Conservation (phyloP, 83 land plant genomes). For the Picea mariana region DNA sequence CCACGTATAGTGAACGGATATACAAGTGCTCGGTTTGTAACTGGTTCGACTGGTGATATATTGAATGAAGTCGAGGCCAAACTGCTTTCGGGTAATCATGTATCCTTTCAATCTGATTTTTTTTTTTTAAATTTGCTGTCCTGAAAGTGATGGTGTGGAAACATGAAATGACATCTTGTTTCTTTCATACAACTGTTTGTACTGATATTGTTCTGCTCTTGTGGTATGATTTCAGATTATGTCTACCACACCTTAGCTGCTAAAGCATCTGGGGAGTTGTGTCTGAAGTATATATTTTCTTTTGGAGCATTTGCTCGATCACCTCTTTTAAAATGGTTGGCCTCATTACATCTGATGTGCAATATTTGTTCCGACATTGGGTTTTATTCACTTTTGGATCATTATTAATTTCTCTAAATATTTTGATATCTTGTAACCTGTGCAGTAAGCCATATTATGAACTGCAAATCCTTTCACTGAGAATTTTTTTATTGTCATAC, state of each 20-base stretch:
- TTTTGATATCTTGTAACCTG: background rate
- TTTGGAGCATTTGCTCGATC: slow-evolving; percentile 94
- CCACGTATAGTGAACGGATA: slow-evolving; percentile 81
- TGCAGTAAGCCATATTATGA: background rate
- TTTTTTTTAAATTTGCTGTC: background rate
- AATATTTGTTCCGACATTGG: background rate
- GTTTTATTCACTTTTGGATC: background rate
- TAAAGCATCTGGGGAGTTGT: slow-evolving; percentile 96
- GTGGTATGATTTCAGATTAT: slow-evolving; percentile 63
- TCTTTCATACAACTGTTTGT: background rate
- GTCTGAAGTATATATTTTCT: slow-evolving; percentile 93
- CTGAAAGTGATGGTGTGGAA: background rate
- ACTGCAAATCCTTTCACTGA: background rate
- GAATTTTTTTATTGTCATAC: background rate
- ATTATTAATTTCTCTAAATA: background rate
- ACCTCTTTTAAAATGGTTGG: slow-evolving; percentile 84
- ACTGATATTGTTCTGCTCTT: slow-evolving; percentile 8
- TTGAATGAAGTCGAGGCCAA: slow-evolving; percentile 76
- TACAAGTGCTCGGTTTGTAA: slow-evolving; percentile 81
- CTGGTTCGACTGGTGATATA: slow-evolving; percentile 50
- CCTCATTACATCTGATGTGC: background rate
- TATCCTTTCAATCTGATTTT: background rate
- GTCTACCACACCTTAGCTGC: slow-evolving; percentile 93
- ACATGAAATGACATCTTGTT: background rate
- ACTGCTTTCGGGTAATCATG: slow-evolving; percentile 71